phyloP scores from a whole-genome alignment of 495 filamentous ascomycete genomes.

The Hypoxylon fuscum region DNA sequence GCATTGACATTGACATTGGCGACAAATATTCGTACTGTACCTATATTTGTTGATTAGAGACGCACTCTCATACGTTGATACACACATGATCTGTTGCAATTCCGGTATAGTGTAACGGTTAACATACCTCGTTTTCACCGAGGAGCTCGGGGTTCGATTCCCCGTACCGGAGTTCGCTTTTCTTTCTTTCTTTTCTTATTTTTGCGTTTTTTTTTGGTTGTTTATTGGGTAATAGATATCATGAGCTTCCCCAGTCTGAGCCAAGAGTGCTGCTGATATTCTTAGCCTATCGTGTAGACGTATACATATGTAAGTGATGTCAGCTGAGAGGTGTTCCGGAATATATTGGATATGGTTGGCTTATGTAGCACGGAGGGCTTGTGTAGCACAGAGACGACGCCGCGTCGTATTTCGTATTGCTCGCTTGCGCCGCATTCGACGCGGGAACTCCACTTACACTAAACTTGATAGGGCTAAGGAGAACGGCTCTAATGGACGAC shows the following conservation, averaged over 20 bases:
- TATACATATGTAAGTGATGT: too few relatives aligned
- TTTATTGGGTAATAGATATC: neutral
- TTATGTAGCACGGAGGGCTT: too few relatives aligned
- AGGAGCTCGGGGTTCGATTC: slow-evolving; percentile 62
- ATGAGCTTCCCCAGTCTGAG: too few relatives aligned
- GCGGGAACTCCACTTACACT: slow-evolving; percentile 8
- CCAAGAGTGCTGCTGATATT: too few relatives aligned
- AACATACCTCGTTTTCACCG: slow-evolving; percentile 50
- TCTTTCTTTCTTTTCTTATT: slow-evolving; percentile 3
- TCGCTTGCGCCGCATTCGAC: slow-evolving; percentile 10
- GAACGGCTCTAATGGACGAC: neutral
- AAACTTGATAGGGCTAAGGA: neutral
- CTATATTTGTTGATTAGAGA: too few relatives aligned
- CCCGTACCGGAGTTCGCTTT: slow-evolving; percentile 53
- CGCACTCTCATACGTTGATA: too few relatives aligned
- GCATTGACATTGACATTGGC: too few relatives aligned
- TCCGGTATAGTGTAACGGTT: slow-evolving; percentile 46
- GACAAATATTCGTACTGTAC: too few relatives aligned
- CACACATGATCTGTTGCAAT: neutral
- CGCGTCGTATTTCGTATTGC: slow-evolving; percentile 33
- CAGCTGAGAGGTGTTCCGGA: too few relatives aligned
- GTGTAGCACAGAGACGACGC: too few relatives aligned
- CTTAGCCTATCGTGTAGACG: too few relatives aligned
- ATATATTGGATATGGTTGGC: too few relatives aligned
- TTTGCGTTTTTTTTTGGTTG: neutral